phyloP scores from a whole-genome alignment of 2,329 filamentous ascomycete genomes.

The Aureobasidium sp. region DNA sequence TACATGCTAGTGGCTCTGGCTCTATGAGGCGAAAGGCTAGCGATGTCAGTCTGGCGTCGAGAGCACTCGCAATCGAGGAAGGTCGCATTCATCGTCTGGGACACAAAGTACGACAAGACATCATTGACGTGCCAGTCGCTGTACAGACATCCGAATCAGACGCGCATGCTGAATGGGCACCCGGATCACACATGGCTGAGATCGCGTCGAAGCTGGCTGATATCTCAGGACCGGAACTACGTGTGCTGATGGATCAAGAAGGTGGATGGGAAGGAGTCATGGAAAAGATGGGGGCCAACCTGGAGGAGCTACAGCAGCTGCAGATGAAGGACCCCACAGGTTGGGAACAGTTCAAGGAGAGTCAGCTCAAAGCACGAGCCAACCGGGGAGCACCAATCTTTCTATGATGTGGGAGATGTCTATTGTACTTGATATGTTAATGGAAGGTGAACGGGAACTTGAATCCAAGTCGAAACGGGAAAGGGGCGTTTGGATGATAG shows the following conservation, averaged over 20 bases:
- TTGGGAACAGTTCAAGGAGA: constrained; percentile 39
- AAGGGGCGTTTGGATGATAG: background rate
- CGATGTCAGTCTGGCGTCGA: constrained; percentile 73
- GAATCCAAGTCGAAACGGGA: background rate
- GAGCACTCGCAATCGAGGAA: constrained; percentile 73
- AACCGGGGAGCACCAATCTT: constrained; percentile 25
- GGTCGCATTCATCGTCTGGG: constrained; percentile 75
- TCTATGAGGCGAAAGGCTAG: constrained; percentile 63
- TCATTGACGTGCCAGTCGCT: constrained; percentile 51
- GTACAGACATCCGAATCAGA: constrained; percentile 33
- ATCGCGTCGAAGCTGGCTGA: constrained; percentile 52
- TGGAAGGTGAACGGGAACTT: background rate
- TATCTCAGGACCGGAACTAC: constrained; percentile 66
- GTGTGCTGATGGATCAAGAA: constrained; percentile 63
- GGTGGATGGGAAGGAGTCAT: constrained; percentile 70
- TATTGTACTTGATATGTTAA: background rate
- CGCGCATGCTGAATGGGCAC: constrained; percentile 24
- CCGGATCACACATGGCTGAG: constrained; percentile 33
- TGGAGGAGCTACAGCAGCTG: constrained; percentile 71
- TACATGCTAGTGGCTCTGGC: constrained; percentile 31
- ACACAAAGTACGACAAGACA: constrained; percentile 70
- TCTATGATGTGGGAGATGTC: background rate
- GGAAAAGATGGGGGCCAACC: constrained; percentile 69
- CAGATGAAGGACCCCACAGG: constrained; percentile 44
- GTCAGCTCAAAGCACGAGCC: constrained; percentile 38